phyloP scores from a whole-genome alignment of 805 yeast species.

The Myxozyma kluyveri region DNA sequence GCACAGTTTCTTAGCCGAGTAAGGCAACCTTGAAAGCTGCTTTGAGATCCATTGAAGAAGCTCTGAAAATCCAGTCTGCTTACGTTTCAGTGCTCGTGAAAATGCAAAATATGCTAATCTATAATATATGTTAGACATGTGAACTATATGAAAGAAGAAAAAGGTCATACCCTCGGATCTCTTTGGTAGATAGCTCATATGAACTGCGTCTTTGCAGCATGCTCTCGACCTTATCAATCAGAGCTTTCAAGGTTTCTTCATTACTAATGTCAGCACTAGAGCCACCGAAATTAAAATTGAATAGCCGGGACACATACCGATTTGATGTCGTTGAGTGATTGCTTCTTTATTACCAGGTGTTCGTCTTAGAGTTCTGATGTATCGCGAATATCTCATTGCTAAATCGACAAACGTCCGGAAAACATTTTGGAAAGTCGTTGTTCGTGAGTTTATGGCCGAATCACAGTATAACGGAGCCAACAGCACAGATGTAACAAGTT shows the following conservation, averaged over 20 bases:
- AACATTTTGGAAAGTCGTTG: slow-evolving; percentile 11
- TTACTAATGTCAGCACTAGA: not conserved
- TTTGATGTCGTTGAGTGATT: not conserved
- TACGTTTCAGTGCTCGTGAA: slow-evolving; percentile 5
- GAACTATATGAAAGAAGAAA: too few species aligned
- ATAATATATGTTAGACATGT: too few species aligned
- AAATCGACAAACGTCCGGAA: slow-evolving; percentile 20
- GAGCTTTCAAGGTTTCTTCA: not conserved
- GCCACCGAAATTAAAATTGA: slow-evolving; percentile 3
- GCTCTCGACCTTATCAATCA: not conserved
- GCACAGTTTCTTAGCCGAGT: not conserved
- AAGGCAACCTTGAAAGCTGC: not conserved
- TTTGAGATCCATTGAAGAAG: slow-evolving; percentile 8
- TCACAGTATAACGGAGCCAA: slow-evolving; percentile 10
- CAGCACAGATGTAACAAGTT: slow-evolving; percentile 1
- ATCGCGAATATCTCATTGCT: slow-evolving; percentile 19
- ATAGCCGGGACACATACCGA: not conserved
- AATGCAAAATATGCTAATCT: slow-evolving; percentile 18
- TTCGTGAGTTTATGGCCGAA: slow-evolving; percentile 15
- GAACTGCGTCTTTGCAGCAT: not conserved
- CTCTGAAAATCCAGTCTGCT: slow-evolving; percentile 10
- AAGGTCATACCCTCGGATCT: slow-evolving; percentile 4
- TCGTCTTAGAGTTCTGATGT: slow-evolving; percentile 6
- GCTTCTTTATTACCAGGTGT: not conserved
- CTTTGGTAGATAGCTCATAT: not conserved